Conservation (phyloP, 768 basidiomycete species). For the Mycena filopes region DNA sequence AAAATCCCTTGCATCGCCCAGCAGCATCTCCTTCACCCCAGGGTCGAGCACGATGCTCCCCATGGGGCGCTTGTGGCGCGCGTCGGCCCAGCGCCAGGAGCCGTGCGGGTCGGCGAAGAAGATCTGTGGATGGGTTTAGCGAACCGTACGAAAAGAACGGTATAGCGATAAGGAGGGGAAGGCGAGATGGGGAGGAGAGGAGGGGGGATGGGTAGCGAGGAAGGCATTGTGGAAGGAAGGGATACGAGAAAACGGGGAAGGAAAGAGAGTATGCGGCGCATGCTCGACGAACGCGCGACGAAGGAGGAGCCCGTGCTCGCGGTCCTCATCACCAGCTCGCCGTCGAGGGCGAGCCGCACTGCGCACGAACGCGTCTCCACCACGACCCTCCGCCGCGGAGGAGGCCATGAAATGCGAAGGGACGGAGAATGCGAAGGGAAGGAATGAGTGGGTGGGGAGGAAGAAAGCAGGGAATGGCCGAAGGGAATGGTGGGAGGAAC, state of each 20-base stretch:
- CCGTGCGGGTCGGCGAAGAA: conserved; percentile 92
- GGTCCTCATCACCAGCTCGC: too few species aligned
- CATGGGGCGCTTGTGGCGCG: conserved; percentile 89
- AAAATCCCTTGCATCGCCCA: conserved; percentile 85
- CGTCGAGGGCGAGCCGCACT: too few species aligned
- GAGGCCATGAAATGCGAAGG: neutral
- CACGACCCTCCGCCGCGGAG: too few species aligned
- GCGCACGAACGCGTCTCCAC: too few species aligned
- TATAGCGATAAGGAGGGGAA: neutral
- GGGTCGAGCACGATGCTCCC: conserved; percentile 87
- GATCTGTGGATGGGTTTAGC: conserved; percentile 54
- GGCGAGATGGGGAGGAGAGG: neutral
- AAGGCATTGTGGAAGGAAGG: neutral
- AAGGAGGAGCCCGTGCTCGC: too few species aligned
- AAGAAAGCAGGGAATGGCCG: neutral
- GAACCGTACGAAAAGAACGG: too few species aligned
- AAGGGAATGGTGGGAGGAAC: neutral
- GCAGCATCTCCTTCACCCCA: conserved; percentile 90
- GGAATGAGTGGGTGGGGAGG: too few species aligned
- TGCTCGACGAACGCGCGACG: too few species aligned
- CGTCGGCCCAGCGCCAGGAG: conserved; percentile 89
- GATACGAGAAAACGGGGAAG: neutral
- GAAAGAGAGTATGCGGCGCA: neutral
- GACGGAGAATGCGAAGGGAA: neutral
- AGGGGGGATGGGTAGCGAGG: neutral